Conservation (phyloP, 2,329 filamentous ascomycete genomes). For the Cytospora mali region DNA sequence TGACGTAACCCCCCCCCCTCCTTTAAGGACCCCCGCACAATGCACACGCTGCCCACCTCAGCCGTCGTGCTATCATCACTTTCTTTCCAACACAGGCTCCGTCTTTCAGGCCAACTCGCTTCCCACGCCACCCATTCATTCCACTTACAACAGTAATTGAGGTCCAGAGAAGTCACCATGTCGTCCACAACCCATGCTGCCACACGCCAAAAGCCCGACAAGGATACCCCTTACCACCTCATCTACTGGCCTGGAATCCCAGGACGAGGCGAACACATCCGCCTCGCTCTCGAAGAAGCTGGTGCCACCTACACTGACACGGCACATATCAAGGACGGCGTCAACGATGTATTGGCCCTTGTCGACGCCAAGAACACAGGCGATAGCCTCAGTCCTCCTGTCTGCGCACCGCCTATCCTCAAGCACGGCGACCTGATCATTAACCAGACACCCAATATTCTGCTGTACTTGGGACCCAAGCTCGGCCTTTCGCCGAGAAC, state of each 20-base stretch:
- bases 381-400: constrained; percentile 62
- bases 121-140: background rate
- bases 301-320: constrained; percentile 66
- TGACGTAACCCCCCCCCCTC: background rate
- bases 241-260: constrained; percentile 74
- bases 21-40: background rate
- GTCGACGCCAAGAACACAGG: constrained; percentile 50
- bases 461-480: constrained; percentile 67
- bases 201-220: constrained; percentile 45
- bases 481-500: constrained; percentile 56
- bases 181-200: constrained; percentile 23
- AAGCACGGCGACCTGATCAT: constrained; percentile 63
- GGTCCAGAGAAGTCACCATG: constrained; percentile 4
- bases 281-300: constrained; percentile 71
- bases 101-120: too few species aligned
- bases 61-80: background rate
- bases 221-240: constrained; percentile 60
- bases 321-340: constrained; percentile 51
- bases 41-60: background rate
- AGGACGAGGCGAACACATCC: constrained; percentile 74
- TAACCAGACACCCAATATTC: constrained; percentile 72
- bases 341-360: constrained; percentile 51
- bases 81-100: background rate
- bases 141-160: background rate
- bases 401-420: constrained; percentile 69